These are phyloP conservation scores for Mortierella claussenii DNA, from an alignment of 192 early-diverging fungal species.

Conservation along the genomic window DNA sequence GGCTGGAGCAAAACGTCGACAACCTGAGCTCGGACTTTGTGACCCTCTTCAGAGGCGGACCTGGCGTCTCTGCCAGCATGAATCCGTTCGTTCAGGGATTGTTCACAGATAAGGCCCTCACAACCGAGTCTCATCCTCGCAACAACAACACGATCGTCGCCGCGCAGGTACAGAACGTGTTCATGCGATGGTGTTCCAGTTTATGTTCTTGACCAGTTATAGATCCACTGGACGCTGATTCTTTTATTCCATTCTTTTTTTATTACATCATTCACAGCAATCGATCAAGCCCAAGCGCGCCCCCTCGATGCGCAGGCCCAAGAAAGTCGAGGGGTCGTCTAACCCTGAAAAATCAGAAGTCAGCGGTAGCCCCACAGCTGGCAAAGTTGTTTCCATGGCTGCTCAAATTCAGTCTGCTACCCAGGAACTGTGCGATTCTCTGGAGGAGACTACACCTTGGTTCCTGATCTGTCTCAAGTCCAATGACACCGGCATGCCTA, in stretches of 20 bases:
- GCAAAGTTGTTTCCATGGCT: constrained; percentile 67
- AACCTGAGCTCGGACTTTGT: constrained; percentile 86
- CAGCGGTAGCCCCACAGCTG: constrained; percentile 2
- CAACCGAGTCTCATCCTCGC: constrained; percentile 86
- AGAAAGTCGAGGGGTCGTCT: constrained; percentile 45
- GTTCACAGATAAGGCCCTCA: constrained; percentile 77
- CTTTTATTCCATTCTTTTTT: background rate
- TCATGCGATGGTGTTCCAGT: too few species aligned
- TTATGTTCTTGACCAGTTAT: background rate
- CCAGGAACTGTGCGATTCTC: constrained; percentile 71
- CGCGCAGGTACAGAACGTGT: constrained; percentile 69
- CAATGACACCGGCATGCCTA: constrained; percentile 70
- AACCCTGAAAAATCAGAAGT: constrained; percentile 16
- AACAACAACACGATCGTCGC: constrained; percentile 81
- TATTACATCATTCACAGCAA: constrained; percentile 48
- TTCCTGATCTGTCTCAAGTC: constrained; percentile 81
- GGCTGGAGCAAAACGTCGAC: constrained; percentile 84
- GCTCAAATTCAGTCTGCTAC: constrained; percentile 77
- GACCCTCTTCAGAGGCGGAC: constrained; percentile 82
- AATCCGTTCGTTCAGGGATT: constrained; percentile 81
- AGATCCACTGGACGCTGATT: background rate
- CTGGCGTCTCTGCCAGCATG: constrained; percentile 67
- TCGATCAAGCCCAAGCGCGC: constrained; percentile 72
- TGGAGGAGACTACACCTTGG: constrained; percentile 86
- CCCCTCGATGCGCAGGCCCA: constrained; percentile 69